phyloP scores from a whole-genome alignment of 805 yeast genomes.

The Clavispora vitiphila region DNA sequence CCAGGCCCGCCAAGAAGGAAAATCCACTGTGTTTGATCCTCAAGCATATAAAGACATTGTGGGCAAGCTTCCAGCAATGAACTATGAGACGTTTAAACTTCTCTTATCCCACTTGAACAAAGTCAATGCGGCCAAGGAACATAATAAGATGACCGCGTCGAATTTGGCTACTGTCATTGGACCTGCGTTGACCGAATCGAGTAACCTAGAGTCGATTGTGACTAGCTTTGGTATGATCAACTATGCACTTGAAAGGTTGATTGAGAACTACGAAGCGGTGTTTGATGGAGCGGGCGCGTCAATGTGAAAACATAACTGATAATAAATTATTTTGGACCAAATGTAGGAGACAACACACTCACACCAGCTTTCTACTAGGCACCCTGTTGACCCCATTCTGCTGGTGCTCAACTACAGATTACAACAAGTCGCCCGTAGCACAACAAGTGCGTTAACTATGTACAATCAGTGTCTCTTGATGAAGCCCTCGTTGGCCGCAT shows the following conservation, averaged over 20 bases:
- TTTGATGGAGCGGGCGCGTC: slow-evolving; percentile 1
- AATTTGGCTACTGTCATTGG: slow-evolving; percentile 88
- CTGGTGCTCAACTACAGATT: no score
- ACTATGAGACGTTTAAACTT: slow-evolving; percentile 63
- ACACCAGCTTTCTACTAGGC: no score
- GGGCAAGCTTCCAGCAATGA: slow-evolving; percentile 52
- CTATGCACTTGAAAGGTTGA: slow-evolving; percentile 46
- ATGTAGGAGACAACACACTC: no score
- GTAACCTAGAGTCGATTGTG: slow-evolving; percentile 42
- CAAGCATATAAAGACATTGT: slow-evolving; percentile 26
- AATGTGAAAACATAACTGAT: background rate
- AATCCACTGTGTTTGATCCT: slow-evolving; percentile 8
- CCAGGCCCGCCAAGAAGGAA: slow-evolving; percentile 18
- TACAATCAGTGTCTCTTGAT: slow-evolving; percentile 33
- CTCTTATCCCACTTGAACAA: slow-evolving; percentile 65
- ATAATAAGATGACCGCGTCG: slow-evolving; percentile 82
- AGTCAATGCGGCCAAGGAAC: slow-evolving; percentile 60
- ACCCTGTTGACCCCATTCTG: no score
- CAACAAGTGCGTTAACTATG: background rate
- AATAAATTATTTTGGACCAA: no score
- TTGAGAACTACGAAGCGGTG: slow-evolving; percentile 34
- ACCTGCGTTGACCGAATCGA: slow-evolving; percentile 55
- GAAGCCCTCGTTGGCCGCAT: slow-evolving; percentile 26
- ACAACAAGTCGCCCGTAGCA: background rate
- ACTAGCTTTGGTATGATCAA: slow-evolving; percentile 53